Conservation (phyloP, 257 asterid species). For the Nicotiana otophora region DNA sequence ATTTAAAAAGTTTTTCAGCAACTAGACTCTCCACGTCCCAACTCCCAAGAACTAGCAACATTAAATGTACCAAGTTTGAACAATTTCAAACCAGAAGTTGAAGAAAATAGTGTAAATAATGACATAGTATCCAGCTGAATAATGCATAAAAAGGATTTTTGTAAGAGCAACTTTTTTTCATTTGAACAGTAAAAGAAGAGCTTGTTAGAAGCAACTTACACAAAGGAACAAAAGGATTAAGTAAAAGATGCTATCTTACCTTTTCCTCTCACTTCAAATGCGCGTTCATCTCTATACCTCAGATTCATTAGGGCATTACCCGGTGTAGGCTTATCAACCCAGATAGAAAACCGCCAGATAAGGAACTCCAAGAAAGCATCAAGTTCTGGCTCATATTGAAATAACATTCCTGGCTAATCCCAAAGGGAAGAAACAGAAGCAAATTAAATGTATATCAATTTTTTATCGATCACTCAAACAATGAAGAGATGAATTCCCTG, state of each 20-base stretch:
- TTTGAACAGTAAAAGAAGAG: slow-evolving; percentile 1
- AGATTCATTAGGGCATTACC: slow-evolving; percentile 74
- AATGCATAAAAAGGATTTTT: background rate
- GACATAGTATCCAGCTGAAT: background rate
- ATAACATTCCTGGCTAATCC: slow-evolving; percentile 94
- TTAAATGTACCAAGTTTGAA: background rate
- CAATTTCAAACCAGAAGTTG: background rate
- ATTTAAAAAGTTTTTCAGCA: background rate
- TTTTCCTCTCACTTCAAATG: slow-evolving; percentile 62
- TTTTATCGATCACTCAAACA: background rate
- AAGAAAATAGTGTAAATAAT: background rate
- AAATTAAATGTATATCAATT: slow-evolving; percentile 34
- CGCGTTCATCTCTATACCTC: slow-evolving; percentile 83
- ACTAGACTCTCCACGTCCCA: background rate
- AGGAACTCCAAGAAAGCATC: slow-evolving; percentile 89
- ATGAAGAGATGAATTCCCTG: slow-evolving; percentile 4
- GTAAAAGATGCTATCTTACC: slow-evolving; percentile 26
- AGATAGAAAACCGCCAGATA: slow-evolving; percentile 79
- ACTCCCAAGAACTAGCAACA: background rate
- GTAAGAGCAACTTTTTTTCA: background rate
- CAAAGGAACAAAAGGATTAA: background rate
- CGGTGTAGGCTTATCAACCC: slow-evolving; percentile 96
- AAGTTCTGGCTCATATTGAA: slow-evolving; percentile 82
- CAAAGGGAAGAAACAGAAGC: slow-evolving; percentile 35
- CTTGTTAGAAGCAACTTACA: background rate